Conservation (phyloP, 306 rosid species). For the Quercus mongolica region DNA sequence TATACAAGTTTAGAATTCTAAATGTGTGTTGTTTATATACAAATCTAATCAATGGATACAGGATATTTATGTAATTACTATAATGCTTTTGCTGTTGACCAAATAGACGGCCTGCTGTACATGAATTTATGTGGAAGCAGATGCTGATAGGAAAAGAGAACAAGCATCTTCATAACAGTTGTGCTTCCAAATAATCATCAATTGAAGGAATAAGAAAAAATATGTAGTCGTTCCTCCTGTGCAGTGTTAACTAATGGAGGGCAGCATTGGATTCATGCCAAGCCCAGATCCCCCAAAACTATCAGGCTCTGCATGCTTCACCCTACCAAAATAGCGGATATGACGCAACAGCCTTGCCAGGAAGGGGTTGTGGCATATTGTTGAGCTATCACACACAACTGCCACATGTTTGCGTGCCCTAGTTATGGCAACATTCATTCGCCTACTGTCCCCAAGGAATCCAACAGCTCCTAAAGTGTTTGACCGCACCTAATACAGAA, state of each 20-base stretch:
- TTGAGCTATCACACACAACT: constrained; percentile 77
- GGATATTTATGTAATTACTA: background rate
- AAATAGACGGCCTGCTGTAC: constrained; percentile 6
- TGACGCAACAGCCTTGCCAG: constrained; percentile 81
- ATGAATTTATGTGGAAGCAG: background rate
- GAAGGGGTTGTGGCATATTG: constrained; percentile 81
- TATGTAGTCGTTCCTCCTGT: constrained; percentile 14
- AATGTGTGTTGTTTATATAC: constrained; percentile 5
- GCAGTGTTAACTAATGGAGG: constrained; percentile 50
- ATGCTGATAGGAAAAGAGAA: background rate
- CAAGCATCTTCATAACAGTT: background rate
- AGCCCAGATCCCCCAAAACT: constrained; percentile 65
- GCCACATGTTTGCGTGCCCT: constrained; percentile 83
- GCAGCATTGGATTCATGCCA: constrained; percentile 71
- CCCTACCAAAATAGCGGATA: constrained; percentile 66
- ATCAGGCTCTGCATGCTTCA: constrained; percentile 78
- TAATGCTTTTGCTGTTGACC: background rate
- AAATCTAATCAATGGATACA: background rate
- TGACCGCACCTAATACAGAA: constrained; percentile 57
- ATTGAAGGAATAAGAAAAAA: background rate
- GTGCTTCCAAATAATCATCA: constrained; percentile 2
- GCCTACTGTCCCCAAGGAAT: constrained; percentile 78
- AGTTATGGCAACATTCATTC: constrained; percentile 84
- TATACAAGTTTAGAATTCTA: background rate
- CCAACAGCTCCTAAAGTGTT: constrained; percentile 86